Evolutionary conservation across 2,329 filamentous ascomycete genomes (phyloP), one percentile per base, ranked within the genome.

Genomic region (Helotiales sp.): DNA sequence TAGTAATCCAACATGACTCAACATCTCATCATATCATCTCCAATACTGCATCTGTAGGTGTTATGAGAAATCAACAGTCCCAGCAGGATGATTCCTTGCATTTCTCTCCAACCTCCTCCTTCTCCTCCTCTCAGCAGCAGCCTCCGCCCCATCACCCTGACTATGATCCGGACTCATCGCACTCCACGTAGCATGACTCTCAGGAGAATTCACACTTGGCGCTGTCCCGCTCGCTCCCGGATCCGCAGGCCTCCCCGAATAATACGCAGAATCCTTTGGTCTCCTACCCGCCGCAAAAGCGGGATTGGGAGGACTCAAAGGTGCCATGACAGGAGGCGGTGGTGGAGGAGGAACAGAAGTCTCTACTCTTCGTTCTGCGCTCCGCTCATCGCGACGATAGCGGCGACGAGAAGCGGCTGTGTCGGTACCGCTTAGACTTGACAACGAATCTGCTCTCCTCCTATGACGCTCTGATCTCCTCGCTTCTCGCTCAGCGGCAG

Each of bases 251-350:
- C 74, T 73, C 6, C 81, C 81, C 2, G 82, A 84, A 66, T 84
- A 86, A 65, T 87, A 86, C 8, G 82, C 81, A 44, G 82, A 84
- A 66, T 87, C 84, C 65, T 86, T 87, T 10, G 71, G 74, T 65
- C 77, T 76, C 58, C 75, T 74, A 0, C 77, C 77, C 40, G 76
- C 78, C 5, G 82, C 81, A 66, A 83, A 85, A 5, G 81, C 76
- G 9, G 84, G 81, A 55, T 81, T 78, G 0, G 84, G 83, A 1
- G 83, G 83, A 10, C 78, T 78, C 1, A 85, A 68, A 5, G 79
- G 75, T 7, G 72, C 71, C n/a, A 79, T 66, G n/a, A 55, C 33
- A 7, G 59, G 25, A 29, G 62, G 55, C 15, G 61, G 57, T 17
- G 61, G 55, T 12, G 62, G 25, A 22, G 46, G 31, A 13, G 27